Evolutionary conservation across 805 yeast genomes (phyloP), one percentile per base, ranked within the genome.

Genomic region (Kodamaea kakaduensis): DNA sequence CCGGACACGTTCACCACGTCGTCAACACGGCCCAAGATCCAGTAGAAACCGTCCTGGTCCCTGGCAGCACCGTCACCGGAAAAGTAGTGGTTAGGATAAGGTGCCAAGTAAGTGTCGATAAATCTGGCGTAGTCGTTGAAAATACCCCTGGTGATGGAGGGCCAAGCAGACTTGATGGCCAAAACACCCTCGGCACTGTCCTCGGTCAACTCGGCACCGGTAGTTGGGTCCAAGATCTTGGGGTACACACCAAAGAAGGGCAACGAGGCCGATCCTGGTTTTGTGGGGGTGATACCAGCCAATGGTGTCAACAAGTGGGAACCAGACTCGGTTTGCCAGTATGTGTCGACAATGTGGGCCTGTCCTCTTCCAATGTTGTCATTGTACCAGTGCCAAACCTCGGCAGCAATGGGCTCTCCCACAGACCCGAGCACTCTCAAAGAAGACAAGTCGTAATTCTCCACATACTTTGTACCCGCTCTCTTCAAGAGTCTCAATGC

Each of bases 31-130:
- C 98, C 98, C 63, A 90, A 77, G 60, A 93, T 90, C 96, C 97
- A 93, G 70, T 80, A 86, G 73, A 81, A 93, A 33, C 97, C 97
- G 56, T 93, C 97, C 44, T 77, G 77, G 61, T 93, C 98, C 59
- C 97, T 80, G 28, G 95, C 97, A 36, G 97, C 97, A 67, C 97
- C 97, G 60, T 90, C 98, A 52, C 98, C 98, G 9, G 97, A 84
- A 73, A 93, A 93, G 69, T 88, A 93, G 67, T 75, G 78, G 40
- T 95, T 94, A 41, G 90, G 86, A 69, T 90, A 93, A 34, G 96
- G 96, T 52, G 80, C 81, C 58, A 93, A 72, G 63, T 93, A 93
- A 25, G 97, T 93, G 43, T 90, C 97, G 52, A 88, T 67, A 67
- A 74, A 90, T 52, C 96, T 80, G 44, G 68, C 66, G 61, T 90